Conservation (phyloP, 257 asterid genomes). For the Solanum pennellii region DNA sequence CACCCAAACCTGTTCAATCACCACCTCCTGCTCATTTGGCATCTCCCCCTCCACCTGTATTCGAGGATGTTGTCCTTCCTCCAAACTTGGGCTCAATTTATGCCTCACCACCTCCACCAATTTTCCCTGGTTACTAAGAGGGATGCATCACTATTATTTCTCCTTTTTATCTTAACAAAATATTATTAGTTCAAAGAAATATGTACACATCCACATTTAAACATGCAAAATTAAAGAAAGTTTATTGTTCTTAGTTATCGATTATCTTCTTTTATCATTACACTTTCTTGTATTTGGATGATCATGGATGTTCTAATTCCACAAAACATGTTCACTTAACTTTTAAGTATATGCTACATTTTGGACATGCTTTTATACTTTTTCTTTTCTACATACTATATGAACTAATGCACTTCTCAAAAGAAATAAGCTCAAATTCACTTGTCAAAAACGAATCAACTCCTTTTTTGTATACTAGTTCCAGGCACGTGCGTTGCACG, state of each 20-base stretch:
- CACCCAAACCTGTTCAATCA: neutral
- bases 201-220: neutral
- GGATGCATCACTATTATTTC: constrained; percentile 1
- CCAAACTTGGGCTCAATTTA: constrained; percentile 30
- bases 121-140: constrained; percentile 45
- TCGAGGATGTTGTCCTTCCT: constrained; percentile 17
- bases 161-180: neutral
- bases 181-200: neutral
- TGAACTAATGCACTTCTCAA: neutral
- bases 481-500: too few relatives aligned
- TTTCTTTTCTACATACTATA: neutral
- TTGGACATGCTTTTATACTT: neutral
- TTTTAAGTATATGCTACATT: neutral
- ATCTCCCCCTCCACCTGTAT: constrained; percentile 28
- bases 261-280: neutral
- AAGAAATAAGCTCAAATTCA: neutral
- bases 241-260: neutral
- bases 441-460: neutral
- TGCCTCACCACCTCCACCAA: constrained; percentile 67
- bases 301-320: neutral
- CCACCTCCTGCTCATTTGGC: constrained; percentile 13
- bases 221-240: neutral
- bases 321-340: neutral
- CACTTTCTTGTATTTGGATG: neutral
- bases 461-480: neutral